phyloP scores from a whole-genome alignment of 305 asterid species.

The Caryopteris hybrid region DNA sequence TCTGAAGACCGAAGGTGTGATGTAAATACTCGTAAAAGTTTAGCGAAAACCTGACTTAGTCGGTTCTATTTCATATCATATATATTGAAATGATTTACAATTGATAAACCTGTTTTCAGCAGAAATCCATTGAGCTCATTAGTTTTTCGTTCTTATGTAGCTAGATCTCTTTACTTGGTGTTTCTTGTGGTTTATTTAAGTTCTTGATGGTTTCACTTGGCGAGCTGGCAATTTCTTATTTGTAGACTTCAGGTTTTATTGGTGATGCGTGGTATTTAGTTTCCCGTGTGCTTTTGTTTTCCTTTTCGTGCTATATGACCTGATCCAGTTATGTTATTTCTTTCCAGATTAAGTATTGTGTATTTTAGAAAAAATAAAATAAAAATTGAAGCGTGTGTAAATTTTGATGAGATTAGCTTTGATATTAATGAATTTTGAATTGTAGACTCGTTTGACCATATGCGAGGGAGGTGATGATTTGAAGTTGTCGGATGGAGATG shows the following conservation, averaged over 20 bases:
- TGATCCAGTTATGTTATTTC: neutral
- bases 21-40: neutral
- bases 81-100: neutral
- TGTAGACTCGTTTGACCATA: slow-evolving; percentile 81
- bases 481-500: slow-evolving; percentile 73
- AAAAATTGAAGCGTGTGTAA: neutral
- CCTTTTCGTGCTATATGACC: neutral
- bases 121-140: neutral
- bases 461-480: slow-evolving; percentile 59
- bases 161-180: neutral
- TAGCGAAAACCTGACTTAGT: no score
- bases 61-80: neutral
- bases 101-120: neutral
- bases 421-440: slow-evolving; percentile 18
- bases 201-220: slow-evolving; percentile 1
- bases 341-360: neutral
- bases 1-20: neutral
- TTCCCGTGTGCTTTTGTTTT: slow-evolving; percentile 2
- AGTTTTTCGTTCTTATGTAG: slow-evolving; percentile 1
- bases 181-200: neutral
- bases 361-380: neutral
- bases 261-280: neutral
- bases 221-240: neutral
- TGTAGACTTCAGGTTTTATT: neutral
- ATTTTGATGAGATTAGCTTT: slow-evolving; percentile 12